Conservation (phyloP, 352 stramenopile genomes). For the Pythium angustatum region DNA sequence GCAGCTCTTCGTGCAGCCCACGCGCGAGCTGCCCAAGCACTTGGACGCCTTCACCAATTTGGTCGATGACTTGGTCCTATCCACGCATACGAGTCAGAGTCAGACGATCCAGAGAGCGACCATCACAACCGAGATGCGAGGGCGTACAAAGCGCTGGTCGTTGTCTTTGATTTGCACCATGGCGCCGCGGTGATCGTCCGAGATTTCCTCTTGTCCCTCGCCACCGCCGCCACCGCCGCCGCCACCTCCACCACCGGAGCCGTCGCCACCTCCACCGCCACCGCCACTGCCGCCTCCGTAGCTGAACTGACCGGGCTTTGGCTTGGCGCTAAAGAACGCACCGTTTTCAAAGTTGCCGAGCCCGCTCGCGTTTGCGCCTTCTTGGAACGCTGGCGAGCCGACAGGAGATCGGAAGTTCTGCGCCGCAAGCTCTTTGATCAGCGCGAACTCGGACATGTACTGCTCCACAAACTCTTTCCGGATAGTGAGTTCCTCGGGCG, state of each 20-base stretch:
- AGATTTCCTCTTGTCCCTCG: slow-evolving; percentile 56
- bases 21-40: slow-evolving; percentile 74
- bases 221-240: slow-evolving; percentile 34
- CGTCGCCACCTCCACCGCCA: slow-evolving; percentile 26
- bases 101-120: not conserved
- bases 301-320: slow-evolving; percentile 27
- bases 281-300: slow-evolving; percentile 26
- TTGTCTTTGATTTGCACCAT: slow-evolving; percentile 81
- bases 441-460: slow-evolving; percentile 74
- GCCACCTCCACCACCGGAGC: slow-evolving; percentile 33
- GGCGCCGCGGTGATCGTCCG: slow-evolving; percentile 61
- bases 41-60: slow-evolving; percentile 80
- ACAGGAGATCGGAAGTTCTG: slow-evolving; percentile 57
- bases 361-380: slow-evolving; percentile 39
- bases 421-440: slow-evolving; percentile 75
- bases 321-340: slow-evolving; percentile 50
- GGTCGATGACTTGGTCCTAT: slow-evolving; percentile 85
- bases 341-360: slow-evolving; percentile 69
- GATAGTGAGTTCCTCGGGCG: slow-evolving; percentile 70
- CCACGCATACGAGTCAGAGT: not conserved
- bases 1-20: slow-evolving; percentile 81
- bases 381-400: slow-evolving; percentile 41
- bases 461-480: slow-evolving; percentile 80
- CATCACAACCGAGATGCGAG: too few species aligned
- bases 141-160: slow-evolving; percentile 80